A percentile compares a stretch with the other conserved stretches of the same genome.
Conservation (phyloP, 2,329 filamentous ascomycete species). For the Pseudogymnoascus sp. region DNA sequence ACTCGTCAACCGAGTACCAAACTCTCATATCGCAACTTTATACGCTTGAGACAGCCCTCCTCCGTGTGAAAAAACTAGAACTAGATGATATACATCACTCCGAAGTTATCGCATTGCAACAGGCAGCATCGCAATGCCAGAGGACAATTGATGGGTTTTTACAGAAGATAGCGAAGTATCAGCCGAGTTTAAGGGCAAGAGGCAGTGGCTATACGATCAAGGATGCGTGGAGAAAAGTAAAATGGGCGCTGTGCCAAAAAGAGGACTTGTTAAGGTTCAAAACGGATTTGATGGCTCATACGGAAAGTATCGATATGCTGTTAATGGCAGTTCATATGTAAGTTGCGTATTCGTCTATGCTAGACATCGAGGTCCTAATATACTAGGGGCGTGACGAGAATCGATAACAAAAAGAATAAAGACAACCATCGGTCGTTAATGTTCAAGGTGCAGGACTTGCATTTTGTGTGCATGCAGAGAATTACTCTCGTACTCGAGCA, state of each 20-base stretch:
- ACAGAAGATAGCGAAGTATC: slow-evolving; percentile 24
- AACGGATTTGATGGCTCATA: slow-evolving; percentile 22
- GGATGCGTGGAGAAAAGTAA: slow-evolving; percentile 23
- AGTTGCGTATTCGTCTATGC: neutral
- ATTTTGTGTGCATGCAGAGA: slow-evolving; percentile 19
- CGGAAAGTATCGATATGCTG: slow-evolving; percentile 24
- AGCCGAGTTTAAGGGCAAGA: slow-evolving; percentile 17
- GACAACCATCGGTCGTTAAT: slow-evolving; percentile 12
- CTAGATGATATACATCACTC: slow-evolving; percentile 19
- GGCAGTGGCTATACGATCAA: slow-evolving; percentile 15
- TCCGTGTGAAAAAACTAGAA: slow-evolving; percentile 23
- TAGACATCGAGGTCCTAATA: neutral
- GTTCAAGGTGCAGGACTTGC: slow-evolving; percentile 17
- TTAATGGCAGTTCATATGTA: slow-evolving; percentile 24
- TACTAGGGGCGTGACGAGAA: neutral
- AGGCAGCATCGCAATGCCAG: slow-evolving; percentile 23
- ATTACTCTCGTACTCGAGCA: slow-evolving; percentile 13
- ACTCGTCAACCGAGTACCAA: slow-evolving; percentile 2
- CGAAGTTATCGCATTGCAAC: slow-evolving; percentile 20
- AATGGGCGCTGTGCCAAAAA: slow-evolving; percentile 25
- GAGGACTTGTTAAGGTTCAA: slow-evolving; percentile 26
- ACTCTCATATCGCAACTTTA: slow-evolving; percentile 18
- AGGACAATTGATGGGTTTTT: slow-evolving; percentile 26
- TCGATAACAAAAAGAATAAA: slow-evolving; percentile 14
- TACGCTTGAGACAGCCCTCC: slow-evolving; percentile 23